Base-by-base conservation (phyloP, 306 rosid genomes). In the Pyrus communis region DNA sequence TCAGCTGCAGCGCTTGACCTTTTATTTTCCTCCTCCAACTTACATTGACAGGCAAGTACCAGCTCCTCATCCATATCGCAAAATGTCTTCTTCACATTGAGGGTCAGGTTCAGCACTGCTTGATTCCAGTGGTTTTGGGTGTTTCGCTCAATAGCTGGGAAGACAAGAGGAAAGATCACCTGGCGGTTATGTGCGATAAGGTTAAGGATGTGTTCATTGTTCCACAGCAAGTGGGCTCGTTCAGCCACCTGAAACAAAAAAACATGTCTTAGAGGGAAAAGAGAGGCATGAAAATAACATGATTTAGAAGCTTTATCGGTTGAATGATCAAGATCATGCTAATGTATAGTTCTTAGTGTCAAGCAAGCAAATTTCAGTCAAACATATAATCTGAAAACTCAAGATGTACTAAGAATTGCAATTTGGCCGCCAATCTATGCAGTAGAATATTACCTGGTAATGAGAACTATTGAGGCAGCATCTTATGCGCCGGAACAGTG, bases 191-290 rank as follows among this genome's bases (percentile, higher is more conserved):
- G 91, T 4, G 87, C 84, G 19, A 92, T 82, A 49, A 92, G 96
- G 61, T 89, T 89, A 22, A 91, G 89, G 79, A 96, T 74, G 82
- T 88, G 96, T 81, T 92, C 99, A 0, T 96, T 96, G 86, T 91
- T 96, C 99, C 97, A 96, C 52, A 96, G 87, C 87, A 96, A 84
- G 85, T 92, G 99, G 27, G 99, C 91, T 75, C 97, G 83, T 70
- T 96, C 99, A 2, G 99, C 99, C 75, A 96, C 99, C 99, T 95
- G 85, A 62, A 69, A 58, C 15, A 11, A 33, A 52, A 21, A 33
- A 14, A 11, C 40, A 35, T 40, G 43, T 59, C 35, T 57, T 21
- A 58, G 30, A 18, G 51, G 52, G 51, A 78, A 43, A 33, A 73
- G 21, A n/a, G 76, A 42, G 46, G 63, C 8, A 5, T 31, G 43